Evolutionary conservation across 169 alveolate species (phyloP), one percentile per base, ranked within the genome.

Genomic region (Eimeria falciformis): DNA sequence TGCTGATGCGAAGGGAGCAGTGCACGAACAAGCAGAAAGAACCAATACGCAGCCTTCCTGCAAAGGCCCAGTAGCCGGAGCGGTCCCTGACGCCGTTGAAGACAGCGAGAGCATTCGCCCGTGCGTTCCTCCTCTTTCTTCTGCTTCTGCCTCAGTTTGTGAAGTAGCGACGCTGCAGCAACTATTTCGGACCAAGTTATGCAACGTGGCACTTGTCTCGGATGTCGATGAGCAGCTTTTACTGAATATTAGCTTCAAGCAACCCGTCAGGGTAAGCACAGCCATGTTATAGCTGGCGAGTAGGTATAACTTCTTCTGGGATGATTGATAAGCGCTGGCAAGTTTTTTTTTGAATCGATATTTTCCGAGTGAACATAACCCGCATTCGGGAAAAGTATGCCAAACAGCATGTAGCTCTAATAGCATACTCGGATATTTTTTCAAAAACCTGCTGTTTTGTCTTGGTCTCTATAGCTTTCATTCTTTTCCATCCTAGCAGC

Each of bases 171-270:
- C 87, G 11, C 27, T 78, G 87, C 87, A 78, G 25, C 87, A 78
- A 47, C 46, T 78, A 23, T n/a, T 78, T 23, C 40, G 87, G 71
- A 23, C 29, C 3, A 45, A 47, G 69, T 65, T 47, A n/a, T 45
- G 53, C 50, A 78, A 78, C 46, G n/a, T 78, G 53, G 87, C 87
- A 25, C 87, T 78, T 6, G 87, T 78, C 14, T 78, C 87, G 5
- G 87, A 78, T 33, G 87, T 78, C 23, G 87, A 78, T 50, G 87
- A 78, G n/a, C 87, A 78, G 87, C 87, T 78, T 17, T 11, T 78
- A 1, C 0, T 78, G 23, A 78, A 78, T 17, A 47, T 78, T 68
- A 46, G 87, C 69, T 78, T 78, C 87, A 78, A 78, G 11, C 87
- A 78, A 23, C 87, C 87, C n/a, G n/a, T 78, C 14, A 21, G 87